phyloP scores from a whole-genome alignment of 768 basidiomycete species.

The Russula sp. region DNA sequence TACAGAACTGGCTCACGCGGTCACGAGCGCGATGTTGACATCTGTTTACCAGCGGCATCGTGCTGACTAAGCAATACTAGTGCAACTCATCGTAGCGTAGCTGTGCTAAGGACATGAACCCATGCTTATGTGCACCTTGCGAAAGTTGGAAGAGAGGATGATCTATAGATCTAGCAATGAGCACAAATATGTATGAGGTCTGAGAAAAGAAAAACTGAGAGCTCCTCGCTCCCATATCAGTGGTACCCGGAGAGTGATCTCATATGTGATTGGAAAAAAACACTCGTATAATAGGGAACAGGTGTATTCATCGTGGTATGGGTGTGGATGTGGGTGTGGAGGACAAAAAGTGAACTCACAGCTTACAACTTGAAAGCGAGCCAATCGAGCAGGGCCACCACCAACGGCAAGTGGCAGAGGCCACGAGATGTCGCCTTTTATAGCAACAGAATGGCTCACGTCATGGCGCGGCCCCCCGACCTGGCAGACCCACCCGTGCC shows the following conservation, averaged over 20 bases:
- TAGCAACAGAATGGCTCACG: slow-evolving; percentile 3
- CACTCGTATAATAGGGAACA: slow-evolving; percentile 55
- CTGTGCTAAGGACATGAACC: too few species aligned
- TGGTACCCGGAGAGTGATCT: slow-evolving; percentile 2
- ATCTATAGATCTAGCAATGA: background rate
- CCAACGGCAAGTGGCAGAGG: background rate
- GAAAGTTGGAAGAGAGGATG: too few species aligned
- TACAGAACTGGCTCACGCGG: slow-evolving; percentile 1
- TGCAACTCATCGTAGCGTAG: too few species aligned
- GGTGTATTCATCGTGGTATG: slow-evolving; percentile 37
- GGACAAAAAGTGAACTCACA: background rate
- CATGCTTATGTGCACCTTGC: too few species aligned
- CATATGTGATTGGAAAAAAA: background rate
- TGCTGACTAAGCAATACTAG: slow-evolving; percentile 4
- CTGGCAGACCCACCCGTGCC: background rate
- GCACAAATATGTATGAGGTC: background rate
- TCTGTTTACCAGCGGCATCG: slow-evolving; percentile 4
- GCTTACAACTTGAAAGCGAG: too few species aligned
- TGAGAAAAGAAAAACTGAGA: background rate
- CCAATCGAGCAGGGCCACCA: background rate
- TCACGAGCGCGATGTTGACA: slow-evolving; percentile 21
- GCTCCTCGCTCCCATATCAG: slow-evolving; percentile 1
- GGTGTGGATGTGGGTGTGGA: background rate
- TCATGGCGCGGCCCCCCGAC: background rate
- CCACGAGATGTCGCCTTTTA: slow-evolving; percentile 2